Evolutionary conservation across 352 stramenopile genomes (phyloP).

Genomic region (Phytophthora pseudosyringae): DNA sequence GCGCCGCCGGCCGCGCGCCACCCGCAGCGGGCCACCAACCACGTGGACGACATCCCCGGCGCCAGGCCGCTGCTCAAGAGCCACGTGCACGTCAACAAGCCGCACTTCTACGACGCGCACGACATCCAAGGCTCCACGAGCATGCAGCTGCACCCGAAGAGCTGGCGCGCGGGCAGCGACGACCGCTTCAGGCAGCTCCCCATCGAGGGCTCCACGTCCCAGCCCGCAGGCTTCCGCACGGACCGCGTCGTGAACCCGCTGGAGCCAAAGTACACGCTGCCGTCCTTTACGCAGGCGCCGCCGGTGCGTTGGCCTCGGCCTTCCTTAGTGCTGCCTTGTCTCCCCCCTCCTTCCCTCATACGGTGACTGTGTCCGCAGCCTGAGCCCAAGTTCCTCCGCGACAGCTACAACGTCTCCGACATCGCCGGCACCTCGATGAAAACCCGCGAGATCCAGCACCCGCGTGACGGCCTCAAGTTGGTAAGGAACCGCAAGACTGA

Average conservation of each 20-base stretch:
- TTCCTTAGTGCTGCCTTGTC: not conserved
- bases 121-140: constrained; percentile 70
- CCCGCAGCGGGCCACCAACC: constrained; percentile 61
- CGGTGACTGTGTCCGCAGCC: constrained; percentile 27
- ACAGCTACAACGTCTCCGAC: constrained; percentile 78
- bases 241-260: constrained; percentile 73
- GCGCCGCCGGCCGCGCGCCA: constrained; percentile 28
- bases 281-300: constrained; percentile 50
- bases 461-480: constrained; percentile 54
- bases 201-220: constrained; percentile 62
- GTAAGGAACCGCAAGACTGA: constrained; percentile 15
- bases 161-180: constrained; percentile 52
- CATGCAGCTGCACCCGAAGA: constrained; percentile 64
- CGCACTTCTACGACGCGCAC: constrained; percentile 64
- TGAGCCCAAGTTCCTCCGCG: constrained; percentile 67
- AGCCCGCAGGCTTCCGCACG: constrained; percentile 62
- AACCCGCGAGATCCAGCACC: constrained; percentile 47
- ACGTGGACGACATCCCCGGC: constrained; percentile 70
- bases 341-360: not conserved
- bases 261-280: constrained; percentile 64
- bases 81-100: constrained; percentile 71
- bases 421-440: constrained; percentile 72
- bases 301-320: constrained; percentile 34
- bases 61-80: constrained; percentile 60
- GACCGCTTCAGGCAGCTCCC: constrained; percentile 75